A percentile compares a stretch with the other conserved stretches of the same genome.
Evolutionary conservation across 2,329 filamentous ascomycete genomes (phyloP).

Genomic region (Plectosphaerella cucumerina): DNA sequence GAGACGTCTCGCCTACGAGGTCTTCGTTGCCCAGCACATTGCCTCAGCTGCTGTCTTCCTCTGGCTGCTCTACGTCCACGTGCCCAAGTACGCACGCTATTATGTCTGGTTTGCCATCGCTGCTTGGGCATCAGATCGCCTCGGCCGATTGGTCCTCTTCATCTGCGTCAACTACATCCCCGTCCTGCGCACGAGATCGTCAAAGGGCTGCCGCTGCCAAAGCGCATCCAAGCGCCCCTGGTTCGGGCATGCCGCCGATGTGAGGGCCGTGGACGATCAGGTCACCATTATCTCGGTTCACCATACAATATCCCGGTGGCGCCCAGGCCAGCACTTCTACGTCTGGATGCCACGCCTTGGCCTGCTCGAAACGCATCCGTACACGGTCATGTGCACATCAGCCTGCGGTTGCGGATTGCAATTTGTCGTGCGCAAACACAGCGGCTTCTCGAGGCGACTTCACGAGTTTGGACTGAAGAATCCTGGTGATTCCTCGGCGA

Average conservation of each 20-base stretch:
- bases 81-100: constrained; percentile 53
- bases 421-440: constrained; percentile 51
- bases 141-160: constrained; percentile 41
- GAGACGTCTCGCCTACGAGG: constrained; percentile 20
- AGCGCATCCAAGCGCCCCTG: not conserved
- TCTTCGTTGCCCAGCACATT: constrained; percentile 22
- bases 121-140: constrained; percentile 58
- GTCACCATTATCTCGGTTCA: not conserved
- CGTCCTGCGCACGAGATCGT: not conserved
- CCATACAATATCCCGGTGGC: constrained; percentile 9
- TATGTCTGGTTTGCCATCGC: constrained; percentile 65
- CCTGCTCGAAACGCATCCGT: constrained; percentile 52
- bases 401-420: constrained; percentile 55
- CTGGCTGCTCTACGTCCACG: constrained; percentile 59
- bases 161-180: constrained; percentile 23
- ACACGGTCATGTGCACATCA: constrained; percentile 55
- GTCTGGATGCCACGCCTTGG: constrained; percentile 36
- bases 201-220: not conserved
- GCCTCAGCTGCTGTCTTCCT: constrained; percentile 37
- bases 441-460: constrained; percentile 52
- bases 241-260: not conserved
- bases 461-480: constrained; percentile 22
- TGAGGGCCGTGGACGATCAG: not conserved
- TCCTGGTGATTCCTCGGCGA: constrained; percentile 21
- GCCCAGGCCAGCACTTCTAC: constrained; percentile 19